Conservation (phyloP, 306 rosid genomes). For the Dalbergia cultrata region DNA sequence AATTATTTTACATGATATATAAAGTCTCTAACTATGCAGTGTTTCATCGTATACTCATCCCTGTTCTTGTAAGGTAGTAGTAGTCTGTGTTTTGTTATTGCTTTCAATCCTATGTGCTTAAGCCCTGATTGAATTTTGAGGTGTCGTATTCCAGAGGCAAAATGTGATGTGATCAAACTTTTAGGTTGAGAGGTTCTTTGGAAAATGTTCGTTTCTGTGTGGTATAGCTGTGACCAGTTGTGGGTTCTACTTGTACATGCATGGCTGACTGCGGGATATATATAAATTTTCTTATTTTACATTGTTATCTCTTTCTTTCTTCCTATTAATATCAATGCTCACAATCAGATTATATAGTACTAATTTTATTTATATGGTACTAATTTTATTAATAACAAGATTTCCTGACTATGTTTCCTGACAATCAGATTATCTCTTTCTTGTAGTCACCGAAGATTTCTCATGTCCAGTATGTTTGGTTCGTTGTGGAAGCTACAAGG, state of each 20-base stretch:
- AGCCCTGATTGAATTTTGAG: background rate
- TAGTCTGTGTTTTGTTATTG: background rate
- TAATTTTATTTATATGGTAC: too few relatives aligned
- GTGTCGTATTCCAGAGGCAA: background rate
- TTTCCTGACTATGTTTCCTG: background rate
- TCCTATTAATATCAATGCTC: background rate
- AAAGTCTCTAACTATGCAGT: background rate
- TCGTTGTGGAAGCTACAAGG: slow-evolving; percentile 84
- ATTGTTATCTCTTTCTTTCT: background rate
- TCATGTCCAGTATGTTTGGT: slow-evolving; percentile 85
- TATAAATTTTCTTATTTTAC: background rate
- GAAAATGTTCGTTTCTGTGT: background rate
- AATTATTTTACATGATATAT: background rate
- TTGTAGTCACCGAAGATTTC: slow-evolving; percentile 85
- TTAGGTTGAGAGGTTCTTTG: background rate
- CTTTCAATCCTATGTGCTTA: background rate
- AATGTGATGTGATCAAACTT: background rate
- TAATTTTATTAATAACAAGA: slow-evolving; percentile 2
- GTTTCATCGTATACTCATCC: background rate
- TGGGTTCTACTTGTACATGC: background rate
- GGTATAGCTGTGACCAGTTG: background rate
- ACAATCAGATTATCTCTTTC: slow-evolving; percentile 34
- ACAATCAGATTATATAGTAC: too few relatives aligned
- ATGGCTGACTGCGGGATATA: background rate
- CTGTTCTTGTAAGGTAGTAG: background rate